Evolutionary conservation across 148 eudicot genomes (phyloP).

Genomic region (Rhododendron ovatum): DNA sequence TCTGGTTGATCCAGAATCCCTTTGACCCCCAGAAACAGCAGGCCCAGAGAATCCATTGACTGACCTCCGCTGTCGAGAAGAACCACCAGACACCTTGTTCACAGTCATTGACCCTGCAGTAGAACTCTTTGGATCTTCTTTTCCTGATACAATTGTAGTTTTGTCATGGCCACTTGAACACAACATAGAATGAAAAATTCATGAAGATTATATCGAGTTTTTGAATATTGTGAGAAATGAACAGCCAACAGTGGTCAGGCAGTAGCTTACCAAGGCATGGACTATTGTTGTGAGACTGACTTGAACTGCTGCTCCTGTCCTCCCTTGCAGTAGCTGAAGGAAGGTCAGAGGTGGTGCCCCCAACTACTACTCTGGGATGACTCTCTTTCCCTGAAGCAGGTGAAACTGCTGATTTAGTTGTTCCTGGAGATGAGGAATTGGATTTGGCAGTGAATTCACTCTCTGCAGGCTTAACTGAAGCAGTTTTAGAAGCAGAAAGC

Average conservation of each 20-base stretch:
- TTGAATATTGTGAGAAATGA: background rate
- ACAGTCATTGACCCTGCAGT: slow-evolving; percentile 45
- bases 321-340: slow-evolving; percentile 41
- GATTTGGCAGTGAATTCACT: slow-evolving; percentile 48
- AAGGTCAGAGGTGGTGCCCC: slow-evolving; percentile 36
- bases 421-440: slow-evolving; percentile 38
- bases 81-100: slow-evolving; percentile 39
- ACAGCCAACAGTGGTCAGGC: background rate
- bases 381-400: slow-evolving; percentile 39
- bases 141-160: slow-evolving; percentile 34
- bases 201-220: background rate
- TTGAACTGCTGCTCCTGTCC: slow-evolving; percentile 74
- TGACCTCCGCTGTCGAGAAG: slow-evolving; percentile 48
- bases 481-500: slow-evolving; percentile 47
- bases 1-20: slow-evolving; percentile 38
- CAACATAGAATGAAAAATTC: background rate
- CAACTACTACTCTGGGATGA: slow-evolving; percentile 22
- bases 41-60: slow-evolving; percentile 41
- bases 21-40: slow-evolving; percentile 29
- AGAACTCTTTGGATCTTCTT: slow-evolving; percentile 60
- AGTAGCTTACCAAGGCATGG: slow-evolving; percentile 18
- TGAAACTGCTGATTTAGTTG: slow-evolving; percentile 33
- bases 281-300: slow-evolving; percentile 68
- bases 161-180: slow-evolving; percentile 61
- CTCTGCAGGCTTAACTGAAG: slow-evolving; percentile 40